Conservation (phyloP, 208 protist genomes). For the Eutreptiella sp. region DNA sequence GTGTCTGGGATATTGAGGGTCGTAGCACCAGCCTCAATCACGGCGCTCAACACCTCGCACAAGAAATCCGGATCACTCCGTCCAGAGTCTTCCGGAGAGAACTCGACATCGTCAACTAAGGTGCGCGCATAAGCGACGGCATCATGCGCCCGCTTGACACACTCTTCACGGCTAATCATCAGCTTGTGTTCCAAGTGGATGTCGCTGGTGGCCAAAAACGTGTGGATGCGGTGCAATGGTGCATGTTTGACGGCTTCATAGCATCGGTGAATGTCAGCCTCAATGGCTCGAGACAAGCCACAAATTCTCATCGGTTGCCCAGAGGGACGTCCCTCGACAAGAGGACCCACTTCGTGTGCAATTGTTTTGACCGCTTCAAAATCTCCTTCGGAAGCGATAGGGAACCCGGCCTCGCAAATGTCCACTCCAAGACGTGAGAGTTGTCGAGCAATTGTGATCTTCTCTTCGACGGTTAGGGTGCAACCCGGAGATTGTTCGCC, state of each 20-base stretch:
- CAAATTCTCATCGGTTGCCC: slow-evolving; percentile 46
- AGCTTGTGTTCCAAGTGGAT: slow-evolving; percentile 59
- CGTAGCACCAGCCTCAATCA: slow-evolving; percentile 49
- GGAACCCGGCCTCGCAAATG: slow-evolving; percentile 54
- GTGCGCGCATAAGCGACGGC: slow-evolving; percentile 33
- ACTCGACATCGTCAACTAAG: slow-evolving; percentile 47
- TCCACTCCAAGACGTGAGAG: slow-evolving; percentile 44
- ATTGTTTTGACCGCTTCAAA: slow-evolving; percentile 44
- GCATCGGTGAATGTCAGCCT: slow-evolving; percentile 43
- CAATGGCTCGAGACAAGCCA: slow-evolving; percentile 43
- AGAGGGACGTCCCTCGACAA: slow-evolving; percentile 29
- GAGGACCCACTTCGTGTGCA: slow-evolving; percentile 35
- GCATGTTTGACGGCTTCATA: slow-evolving; percentile 43
- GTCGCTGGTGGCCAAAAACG: slow-evolving; percentile 52
- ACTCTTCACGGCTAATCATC: slow-evolving; percentile 38
- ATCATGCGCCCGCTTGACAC: slow-evolving; percentile 30
- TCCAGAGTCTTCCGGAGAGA: slow-evolving; percentile 48
- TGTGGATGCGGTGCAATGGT: slow-evolving; percentile 50
- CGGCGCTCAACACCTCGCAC: slow-evolving; percentile 31
- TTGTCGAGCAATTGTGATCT: slow-evolving; percentile 45
- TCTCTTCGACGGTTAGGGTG: slow-evolving; percentile 44
- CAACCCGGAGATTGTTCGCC: slow-evolving; percentile 52
- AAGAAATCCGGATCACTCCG: slow-evolving; percentile 47
- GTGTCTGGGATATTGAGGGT: slow-evolving; percentile 59
- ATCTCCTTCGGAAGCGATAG: slow-evolving; percentile 50